These are phyloP conservation scores for Penicillium polonicum DNA, from an alignment of 2,329 filamentous ascomycete genomes.

Conservation along the genomic window DNA sequence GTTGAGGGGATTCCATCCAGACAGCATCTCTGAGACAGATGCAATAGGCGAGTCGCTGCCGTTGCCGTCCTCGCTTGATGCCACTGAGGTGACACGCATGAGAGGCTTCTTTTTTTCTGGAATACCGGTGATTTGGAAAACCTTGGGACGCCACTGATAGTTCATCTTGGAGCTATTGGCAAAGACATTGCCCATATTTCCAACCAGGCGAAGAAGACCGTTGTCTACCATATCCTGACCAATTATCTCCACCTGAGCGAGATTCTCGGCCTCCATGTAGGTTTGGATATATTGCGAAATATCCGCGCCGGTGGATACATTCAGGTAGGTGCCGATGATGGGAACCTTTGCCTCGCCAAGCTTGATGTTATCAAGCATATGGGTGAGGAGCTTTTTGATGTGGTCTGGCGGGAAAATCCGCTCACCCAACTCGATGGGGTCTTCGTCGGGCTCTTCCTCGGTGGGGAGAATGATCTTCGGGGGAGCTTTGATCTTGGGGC, in stretches of 20 bases:
- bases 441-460: slow-evolving; percentile 68
- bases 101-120: slow-evolving; percentile 80
- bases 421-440: slow-evolving; percentile 86
- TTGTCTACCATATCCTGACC: slow-evolving; percentile 86
- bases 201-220: slow-evolving; percentile 85
- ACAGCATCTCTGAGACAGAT: slow-evolving; percentile 82
- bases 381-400: slow-evolving; percentile 81
- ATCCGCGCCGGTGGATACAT: slow-evolving; percentile 85
- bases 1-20: slow-evolving; percentile 90
- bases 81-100: slow-evolving; percentile 71
- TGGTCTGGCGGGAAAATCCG: slow-evolving; percentile 80
- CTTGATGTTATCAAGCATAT: slow-evolving; percentile 84
- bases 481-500: slow-evolving; percentile 58
- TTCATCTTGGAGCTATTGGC: slow-evolving; percentile 97
- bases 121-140: slow-evolving; percentile 82
- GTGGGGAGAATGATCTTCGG: slow-evolving; percentile 83
- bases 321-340: slow-evolving; percentile 90
- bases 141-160: slow-evolving; percentile 94
- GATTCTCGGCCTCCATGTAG: slow-evolving; percentile 76
- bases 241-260: slow-evolving; percentile 90
- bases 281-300: slow-evolving; percentile 95
- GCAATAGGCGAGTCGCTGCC: slow-evolving; percentile 79
- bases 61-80: slow-evolving; percentile 57
- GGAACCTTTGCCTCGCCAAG: slow-evolving; percentile 91
- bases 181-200: slow-evolving; percentile 92